Percentiles rank a stretch among this genome's conserved stretches.
phyloP scores from a whole-genome alignment of 805 yeast species.

The Wickerhamia fluorescens region DNA sequence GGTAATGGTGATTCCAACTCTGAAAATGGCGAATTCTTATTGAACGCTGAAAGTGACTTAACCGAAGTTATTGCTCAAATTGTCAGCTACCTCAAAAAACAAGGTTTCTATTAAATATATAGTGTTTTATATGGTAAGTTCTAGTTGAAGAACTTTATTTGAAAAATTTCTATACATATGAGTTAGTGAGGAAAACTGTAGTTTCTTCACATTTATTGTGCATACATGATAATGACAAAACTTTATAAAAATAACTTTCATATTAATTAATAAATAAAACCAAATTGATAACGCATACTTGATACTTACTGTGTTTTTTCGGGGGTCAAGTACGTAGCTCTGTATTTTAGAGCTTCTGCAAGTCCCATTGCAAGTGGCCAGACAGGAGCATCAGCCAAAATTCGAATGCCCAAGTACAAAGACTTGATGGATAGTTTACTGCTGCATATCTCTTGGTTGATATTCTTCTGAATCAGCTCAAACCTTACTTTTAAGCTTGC shows the following conservation, averaged over 20 bases:
- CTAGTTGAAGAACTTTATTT: too few species aligned
- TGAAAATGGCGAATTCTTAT: slow-evolving; percentile 6
- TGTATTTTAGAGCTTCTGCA: slow-evolving; percentile 70
- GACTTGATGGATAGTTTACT: slow-evolving; percentile 49
- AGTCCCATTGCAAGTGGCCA: slow-evolving; percentile 79
- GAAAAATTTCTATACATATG: too few species aligned
- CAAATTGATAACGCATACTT: too few species aligned
- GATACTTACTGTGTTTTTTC: too few species aligned
- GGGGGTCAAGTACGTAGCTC: slow-evolving; percentile 21
- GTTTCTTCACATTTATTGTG: too few species aligned
- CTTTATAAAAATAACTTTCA: too few species aligned
- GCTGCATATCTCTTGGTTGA: slow-evolving; percentile 38
- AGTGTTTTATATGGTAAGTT: not conserved
- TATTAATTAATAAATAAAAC: too few species aligned
- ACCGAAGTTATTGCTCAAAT: slow-evolving; percentile 59
- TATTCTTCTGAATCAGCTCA: slow-evolving; percentile 32
- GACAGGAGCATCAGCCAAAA: slow-evolving; percentile 77
- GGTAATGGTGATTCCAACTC: slow-evolving; percentile 10
- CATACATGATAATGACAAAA: too few species aligned
- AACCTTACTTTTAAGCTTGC: slow-evolving; percentile 29
- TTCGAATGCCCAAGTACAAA: slow-evolving; percentile 64
- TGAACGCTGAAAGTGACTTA: slow-evolving; percentile 12
- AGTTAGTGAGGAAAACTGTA: too few species aligned
- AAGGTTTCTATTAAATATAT: slow-evolving; percentile 64
- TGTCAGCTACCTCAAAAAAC: slow-evolving; percentile 65